Conservation (phyloP, 2,329 filamentous ascomycete species). For the Paraconiothyrium sp. region DNA sequence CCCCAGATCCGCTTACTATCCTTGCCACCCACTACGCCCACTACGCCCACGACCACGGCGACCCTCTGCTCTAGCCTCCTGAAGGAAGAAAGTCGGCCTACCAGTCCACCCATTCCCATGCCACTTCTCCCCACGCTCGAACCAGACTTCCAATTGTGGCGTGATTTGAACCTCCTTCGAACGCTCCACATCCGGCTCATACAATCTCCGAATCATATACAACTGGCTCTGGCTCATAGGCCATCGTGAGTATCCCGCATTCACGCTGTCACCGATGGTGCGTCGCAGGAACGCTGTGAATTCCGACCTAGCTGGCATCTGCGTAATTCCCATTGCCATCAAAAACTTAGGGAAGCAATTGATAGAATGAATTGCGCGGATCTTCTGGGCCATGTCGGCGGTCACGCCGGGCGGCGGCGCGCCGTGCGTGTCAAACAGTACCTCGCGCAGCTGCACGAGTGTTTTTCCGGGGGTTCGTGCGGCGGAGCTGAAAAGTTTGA, state of each 20-base stretch:
- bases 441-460: slow-evolving; percentile 54
- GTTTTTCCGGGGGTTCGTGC: slow-evolving; percentile 52
- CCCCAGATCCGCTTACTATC: not conserved
- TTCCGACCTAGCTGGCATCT: slow-evolving; percentile 26
- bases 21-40: not conserved
- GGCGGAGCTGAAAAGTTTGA: slow-evolving; percentile 59
- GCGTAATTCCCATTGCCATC: slow-evolving; percentile 53
- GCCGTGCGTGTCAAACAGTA: slow-evolving; percentile 59
- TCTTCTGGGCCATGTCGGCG: slow-evolving; percentile 51
- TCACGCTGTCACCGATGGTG: slow-evolving; percentile 35
- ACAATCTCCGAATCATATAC: slow-evolving; percentile 32
- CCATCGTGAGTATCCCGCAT: slow-evolving; percentile 34
- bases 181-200: slow-evolving; percentile 31
- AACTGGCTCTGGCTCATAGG: slow-evolving; percentile 36
- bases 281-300: slow-evolving; percentile 36
- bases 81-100: slow-evolving; percentile 32
- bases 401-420: slow-evolving; percentile 56
- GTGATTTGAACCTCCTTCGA: slow-evolving; percentile 25
- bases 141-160: slow-evolving; percentile 25
- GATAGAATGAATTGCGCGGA: slow-evolving; percentile 49
- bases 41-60: not conserved
- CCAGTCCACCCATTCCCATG: slow-evolving; percentile 24
- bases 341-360: slow-evolving; percentile 56
- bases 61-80: not conserved
- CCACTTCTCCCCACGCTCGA: slow-evolving; percentile 26